Evolutionary conservation across 1,139 yeast species (phyloP).

Genomic region (Lizanozyma gosingica): DNA sequence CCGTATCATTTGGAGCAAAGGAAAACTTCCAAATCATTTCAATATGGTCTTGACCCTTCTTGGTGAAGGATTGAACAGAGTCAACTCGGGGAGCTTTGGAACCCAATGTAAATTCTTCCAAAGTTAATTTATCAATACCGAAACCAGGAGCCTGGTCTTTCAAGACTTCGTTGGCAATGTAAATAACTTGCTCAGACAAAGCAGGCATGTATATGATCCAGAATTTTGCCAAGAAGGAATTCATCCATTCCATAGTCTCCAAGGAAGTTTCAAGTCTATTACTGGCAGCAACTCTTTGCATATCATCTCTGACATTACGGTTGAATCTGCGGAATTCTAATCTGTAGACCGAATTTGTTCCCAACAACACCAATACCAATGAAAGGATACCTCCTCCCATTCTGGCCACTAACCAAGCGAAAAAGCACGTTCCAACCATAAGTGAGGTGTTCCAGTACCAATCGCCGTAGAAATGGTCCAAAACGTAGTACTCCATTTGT

Average conservation of each 20-base stretch:
- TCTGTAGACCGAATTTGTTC: conserved; percentile 58
- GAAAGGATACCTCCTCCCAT: conserved; percentile 50
- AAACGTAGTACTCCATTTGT: conserved; percentile 46
- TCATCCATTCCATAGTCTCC: conserved; percentile 77
- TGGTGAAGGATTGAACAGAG: conserved; percentile 62
- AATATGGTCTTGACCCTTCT: conserved; percentile 53
- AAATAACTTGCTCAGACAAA: conserved; percentile 64
- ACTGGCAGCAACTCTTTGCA: conserved; percentile 50
- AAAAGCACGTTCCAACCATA: conserved; percentile 62
- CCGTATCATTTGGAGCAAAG: conserved; percentile 73
- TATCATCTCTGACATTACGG: conserved; percentile 64
- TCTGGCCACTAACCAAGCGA: conserved; percentile 55
- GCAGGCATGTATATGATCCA: conserved; percentile 89
- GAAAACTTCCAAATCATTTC: conserved; percentile 83
- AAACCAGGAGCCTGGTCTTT: conserved; percentile 73
- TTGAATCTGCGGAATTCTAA: conserved; percentile 66
- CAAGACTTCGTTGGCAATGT: conserved; percentile 54
- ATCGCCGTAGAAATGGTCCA: conserved; percentile 63
- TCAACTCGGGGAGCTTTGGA: conserved; percentile 70
- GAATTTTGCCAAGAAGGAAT: conserved; percentile 64
- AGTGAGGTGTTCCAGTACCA: conserved; percentile 62
- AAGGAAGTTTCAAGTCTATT: conserved; percentile 52
- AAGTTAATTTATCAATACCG: conserved; percentile 63
- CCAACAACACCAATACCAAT: conserved; percentile 47
- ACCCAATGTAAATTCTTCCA: conserved; percentile 74